Evolutionary conservation across 345 rosid species (phyloP).

Genomic region (Ricinus communis): DNA sequence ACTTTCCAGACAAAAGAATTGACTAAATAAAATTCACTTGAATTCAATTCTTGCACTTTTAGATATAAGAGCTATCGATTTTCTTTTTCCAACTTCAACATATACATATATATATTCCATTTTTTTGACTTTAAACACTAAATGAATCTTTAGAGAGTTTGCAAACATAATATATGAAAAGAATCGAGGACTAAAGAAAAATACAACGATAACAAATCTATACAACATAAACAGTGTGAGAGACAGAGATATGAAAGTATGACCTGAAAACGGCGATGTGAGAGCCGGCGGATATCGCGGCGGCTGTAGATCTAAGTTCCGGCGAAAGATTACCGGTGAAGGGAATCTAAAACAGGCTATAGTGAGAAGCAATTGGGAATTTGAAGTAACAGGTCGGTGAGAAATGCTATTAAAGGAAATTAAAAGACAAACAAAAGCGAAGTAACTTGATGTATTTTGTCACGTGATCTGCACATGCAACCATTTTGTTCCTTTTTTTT

Average conservation of each 20-base stretch:
- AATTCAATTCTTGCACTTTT: no score
- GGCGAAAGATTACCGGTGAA: background rate
- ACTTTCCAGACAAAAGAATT: no score
- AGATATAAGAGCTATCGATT: no score
- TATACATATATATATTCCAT: no score
- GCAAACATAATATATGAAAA: no score
- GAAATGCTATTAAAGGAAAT: background rate
- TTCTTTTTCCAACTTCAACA: no score
- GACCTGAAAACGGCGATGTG: background rate
- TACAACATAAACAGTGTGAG: background rate
- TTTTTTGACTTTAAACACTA: no score
- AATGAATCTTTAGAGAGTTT: no score
- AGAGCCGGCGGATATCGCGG: background rate
- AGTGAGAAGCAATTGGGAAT: no score
- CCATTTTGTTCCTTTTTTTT: background rate
- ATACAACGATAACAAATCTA: background rate
- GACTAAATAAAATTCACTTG: no score
- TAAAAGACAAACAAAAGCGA: background rate
- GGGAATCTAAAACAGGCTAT: background rate
- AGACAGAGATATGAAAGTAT: background rate
- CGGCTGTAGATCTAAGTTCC: background rate
- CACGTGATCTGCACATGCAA: conserved; percentile 15
- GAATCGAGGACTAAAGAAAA: background rate
- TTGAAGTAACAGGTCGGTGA: background rate
- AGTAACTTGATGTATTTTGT: background rate